Conservation (phyloP, 441 rosid species). For the Theobroma grandiflorum region DNA sequence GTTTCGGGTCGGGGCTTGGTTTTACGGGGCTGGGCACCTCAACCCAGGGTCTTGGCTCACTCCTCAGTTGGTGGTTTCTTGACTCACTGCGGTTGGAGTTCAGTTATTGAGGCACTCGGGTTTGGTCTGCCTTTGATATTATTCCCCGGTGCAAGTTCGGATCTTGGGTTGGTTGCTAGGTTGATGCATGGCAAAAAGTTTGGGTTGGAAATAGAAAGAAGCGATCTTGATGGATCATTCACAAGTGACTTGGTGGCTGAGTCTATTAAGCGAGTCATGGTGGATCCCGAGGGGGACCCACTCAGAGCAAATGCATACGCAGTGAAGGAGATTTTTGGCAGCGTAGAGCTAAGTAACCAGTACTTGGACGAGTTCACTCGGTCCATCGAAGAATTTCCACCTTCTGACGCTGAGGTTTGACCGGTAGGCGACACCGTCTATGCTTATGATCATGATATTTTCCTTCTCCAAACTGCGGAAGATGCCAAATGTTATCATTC, state of each 20-base stretch:
- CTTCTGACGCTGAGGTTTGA: not conserved
- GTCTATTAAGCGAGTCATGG: slow-evolving; percentile 34
- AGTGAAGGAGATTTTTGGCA: slow-evolving; percentile 27
- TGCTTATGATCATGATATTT: no score
- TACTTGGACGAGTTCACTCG: slow-evolving; percentile 28
- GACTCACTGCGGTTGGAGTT: slow-evolving; percentile 63
- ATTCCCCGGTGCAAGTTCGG: slow-evolving; percentile 21
- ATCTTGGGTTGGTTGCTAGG: slow-evolving; percentile 33
- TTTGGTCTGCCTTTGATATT: slow-evolving; percentile 20
- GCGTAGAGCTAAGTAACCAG: not conserved
- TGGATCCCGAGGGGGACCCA: slow-evolving; percentile 28
- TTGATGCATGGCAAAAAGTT: slow-evolving; percentile 31
- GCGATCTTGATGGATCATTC: slow-evolving; percentile 36
- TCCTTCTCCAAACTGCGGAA: no score
- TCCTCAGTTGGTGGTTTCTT: slow-evolving; percentile 50
- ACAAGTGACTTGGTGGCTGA: slow-evolving; percentile 29
- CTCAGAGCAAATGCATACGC: slow-evolving; percentile 31
- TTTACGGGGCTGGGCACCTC: slow-evolving; percentile 52
- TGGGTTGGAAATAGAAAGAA: slow-evolving; percentile 37
- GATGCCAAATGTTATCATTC: no score
- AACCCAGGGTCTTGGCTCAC: slow-evolving; percentile 51
- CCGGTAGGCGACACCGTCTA: no score
- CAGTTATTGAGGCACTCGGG: slow-evolving; percentile 44
- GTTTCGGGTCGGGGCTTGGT: slow-evolving; percentile 17
- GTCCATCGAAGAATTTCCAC: slow-evolving; percentile 1